A percentile compares a stretch with the other conserved stretches of the same genome.
Evolutionary conservation across 1,139 yeast species (phyloP).

Genomic region (Saccharomyces pastorianus): DNA sequence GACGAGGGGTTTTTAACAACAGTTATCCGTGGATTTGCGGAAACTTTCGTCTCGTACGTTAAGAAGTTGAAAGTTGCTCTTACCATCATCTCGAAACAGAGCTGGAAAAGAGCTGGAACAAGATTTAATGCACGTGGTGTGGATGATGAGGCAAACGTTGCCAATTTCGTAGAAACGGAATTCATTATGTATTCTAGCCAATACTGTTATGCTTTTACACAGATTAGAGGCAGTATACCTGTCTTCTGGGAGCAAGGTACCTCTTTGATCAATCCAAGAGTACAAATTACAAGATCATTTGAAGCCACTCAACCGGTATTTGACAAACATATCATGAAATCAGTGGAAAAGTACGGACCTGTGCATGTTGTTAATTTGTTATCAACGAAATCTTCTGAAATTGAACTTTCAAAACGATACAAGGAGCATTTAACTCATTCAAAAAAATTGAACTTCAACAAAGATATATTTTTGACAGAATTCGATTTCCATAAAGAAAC

Average conservation of each 20-base stretch:
- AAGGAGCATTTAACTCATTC: conserved; percentile 40
- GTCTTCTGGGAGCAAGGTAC: conserved; percentile 98
- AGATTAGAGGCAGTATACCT: conserved; percentile 91
- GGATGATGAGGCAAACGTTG: conserved; percentile 90
- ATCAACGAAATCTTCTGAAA: conserved; percentile 72
- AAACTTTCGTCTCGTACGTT: conserved; percentile 53
- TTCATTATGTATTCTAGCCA: conserved; percentile 56
- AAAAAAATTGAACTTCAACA: conserved; percentile 34
- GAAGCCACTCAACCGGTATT: conserved; percentile 94
- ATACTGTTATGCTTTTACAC: conserved; percentile 66
- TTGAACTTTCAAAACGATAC: conserved; percentile 63
- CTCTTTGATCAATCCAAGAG: conserved; percentile 68
- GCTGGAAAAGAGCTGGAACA: conserved; percentile 96
- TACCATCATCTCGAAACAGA: conserved; percentile 82
- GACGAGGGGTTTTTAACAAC: conserved; percentile 77
- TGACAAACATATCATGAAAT: conserved; percentile 64
- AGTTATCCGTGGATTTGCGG: conserved; percentile 91
- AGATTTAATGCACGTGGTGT: conserved; percentile 90
- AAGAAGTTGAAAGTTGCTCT: conserved; percentile 48
- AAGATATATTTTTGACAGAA: conserved; percentile 57
- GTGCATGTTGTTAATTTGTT: conserved; percentile 81
- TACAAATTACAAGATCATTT: conserved; percentile 77
- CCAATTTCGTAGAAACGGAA: conserved; percentile 94
- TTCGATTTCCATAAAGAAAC: conserved; percentile 95
- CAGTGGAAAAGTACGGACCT: conserved; percentile 72